These are phyloP conservation scores for Cephalotrichum gorgonifer DNA, from an alignment of 2,329 filamentous ascomycete species.

Conservation along the genomic window DNA sequence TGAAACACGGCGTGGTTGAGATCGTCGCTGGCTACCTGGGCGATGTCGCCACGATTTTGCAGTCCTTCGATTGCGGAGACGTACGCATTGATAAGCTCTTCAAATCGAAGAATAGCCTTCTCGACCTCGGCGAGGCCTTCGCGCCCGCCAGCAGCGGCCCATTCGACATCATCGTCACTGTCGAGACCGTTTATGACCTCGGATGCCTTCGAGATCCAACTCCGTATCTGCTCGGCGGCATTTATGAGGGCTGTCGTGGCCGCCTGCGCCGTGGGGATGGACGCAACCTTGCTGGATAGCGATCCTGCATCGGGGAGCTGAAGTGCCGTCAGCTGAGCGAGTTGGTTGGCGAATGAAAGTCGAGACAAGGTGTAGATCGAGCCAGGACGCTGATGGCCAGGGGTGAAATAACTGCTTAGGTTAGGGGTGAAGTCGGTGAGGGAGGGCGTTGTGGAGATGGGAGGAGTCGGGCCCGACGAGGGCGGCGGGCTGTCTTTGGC, in stretches of 20 bases:
- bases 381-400: slow-evolving; percentile 57
- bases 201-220: slow-evolving; percentile 87
- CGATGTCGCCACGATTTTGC: slow-evolving; percentile 69
- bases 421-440: slow-evolving; percentile 20
- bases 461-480: slow-evolving; percentile 10
- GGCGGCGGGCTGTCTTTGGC: slow-evolving; percentile 23
- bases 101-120: slow-evolving; percentile 70
- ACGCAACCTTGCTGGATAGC: slow-evolving; percentile 71
- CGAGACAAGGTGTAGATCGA: slow-evolving; percentile 92
- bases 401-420: slow-evolving; percentile 48
- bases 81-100: slow-evolving; percentile 83
- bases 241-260: slow-evolving; percentile 75
- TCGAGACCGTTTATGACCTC: slow-evolving; percentile 84
- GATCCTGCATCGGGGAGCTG: slow-evolving; percentile 78
- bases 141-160: slow-evolving; percentile 80
- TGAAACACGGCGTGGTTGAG: slow-evolving; percentile 68
- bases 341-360: slow-evolving; percentile 84
- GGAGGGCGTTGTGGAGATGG: slow-evolving; percentile 9
- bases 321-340: slow-evolving; percentile 84
- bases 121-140: slow-evolving; percentile 68
- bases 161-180: slow-evolving; percentile 94
- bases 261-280: slow-evolving; percentile 75
- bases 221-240: slow-evolving; percentile 82
- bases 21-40: slow-evolving; percentile 57
- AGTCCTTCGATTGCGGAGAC: slow-evolving; percentile 89